These are phyloP conservation scores for Salix udensis DNA, from an alignment of 345 rosid genomes.

Conservation along the genomic window DNA sequence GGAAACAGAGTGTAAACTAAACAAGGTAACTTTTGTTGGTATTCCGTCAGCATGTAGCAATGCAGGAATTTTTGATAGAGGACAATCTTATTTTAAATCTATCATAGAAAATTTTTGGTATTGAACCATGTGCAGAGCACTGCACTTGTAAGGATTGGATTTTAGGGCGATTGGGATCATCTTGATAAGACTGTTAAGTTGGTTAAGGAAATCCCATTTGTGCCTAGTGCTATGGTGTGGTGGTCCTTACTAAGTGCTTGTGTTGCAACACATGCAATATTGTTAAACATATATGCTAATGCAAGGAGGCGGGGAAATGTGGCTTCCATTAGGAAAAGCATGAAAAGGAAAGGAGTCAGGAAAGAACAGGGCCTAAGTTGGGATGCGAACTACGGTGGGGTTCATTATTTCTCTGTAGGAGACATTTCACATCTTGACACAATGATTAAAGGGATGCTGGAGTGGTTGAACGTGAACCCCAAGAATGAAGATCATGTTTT, in stretches of 20 bases:
- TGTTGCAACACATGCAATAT: constrained; percentile 60
- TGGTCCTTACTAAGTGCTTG: constrained; percentile 86
- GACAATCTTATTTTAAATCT: constrained; percentile 62
- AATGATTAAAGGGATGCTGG: constrained; percentile 69
- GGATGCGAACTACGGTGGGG: constrained; percentile 66
- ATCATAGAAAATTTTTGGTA: constrained; percentile 59
- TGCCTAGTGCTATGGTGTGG: constrained; percentile 78
- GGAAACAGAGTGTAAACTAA: constrained; percentile 50
- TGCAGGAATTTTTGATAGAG: constrained; percentile 61
- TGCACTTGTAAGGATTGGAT: constrained; percentile 83
- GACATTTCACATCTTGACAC: constrained; percentile 59
- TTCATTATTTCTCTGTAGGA: constrained; percentile 64
- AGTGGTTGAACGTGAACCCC: constrained; percentile 75
- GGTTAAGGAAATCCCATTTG: constrained; percentile 58
- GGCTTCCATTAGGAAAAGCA: constrained; percentile 57
- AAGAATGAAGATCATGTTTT: constrained; percentile 51
- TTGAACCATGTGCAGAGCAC: constrained; percentile 76
- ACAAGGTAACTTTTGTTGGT: constrained; percentile 60
- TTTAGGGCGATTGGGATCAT: constrained; percentile 69
- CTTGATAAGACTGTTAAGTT: constrained; percentile 61
- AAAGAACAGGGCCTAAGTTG: constrained; percentile 90
- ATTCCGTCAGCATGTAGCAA: constrained; percentile 83
- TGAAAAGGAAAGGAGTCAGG: constrained; percentile 65
- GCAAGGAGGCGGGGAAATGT: constrained; percentile 65
- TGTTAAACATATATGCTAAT: constrained; percentile 73